Evolutionary conservation across 495 filamentous ascomycete species (phyloP), one percentile per base, ranked within the genome.

Genomic region (Pyrenula massariospora): DNA sequence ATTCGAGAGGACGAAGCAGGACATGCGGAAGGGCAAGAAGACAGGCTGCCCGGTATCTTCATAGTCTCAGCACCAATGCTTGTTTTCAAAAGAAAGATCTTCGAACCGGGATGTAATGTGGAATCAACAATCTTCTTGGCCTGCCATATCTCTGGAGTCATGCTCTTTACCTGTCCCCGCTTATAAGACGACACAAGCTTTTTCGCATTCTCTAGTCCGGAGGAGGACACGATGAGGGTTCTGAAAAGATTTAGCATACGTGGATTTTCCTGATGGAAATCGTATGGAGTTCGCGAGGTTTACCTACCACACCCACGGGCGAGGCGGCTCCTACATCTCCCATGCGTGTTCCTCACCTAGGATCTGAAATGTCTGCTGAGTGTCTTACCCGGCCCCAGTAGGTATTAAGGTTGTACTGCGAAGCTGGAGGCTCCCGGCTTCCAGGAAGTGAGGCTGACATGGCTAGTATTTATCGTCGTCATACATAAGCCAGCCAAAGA

Each of bases 101-200:
- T 15, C 5, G 56, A 81, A 89, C 88, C 89, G 50, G 93, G 93
- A 69, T 98, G 93, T 56, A 98, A 68, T 8, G 93, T 97, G 50
- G 94, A 91, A 70, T 98, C 93, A 22, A 96, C 84, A 57, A 96
- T 82, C 77, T 96, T 95, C 80, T 98, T 98, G 36, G 93, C 93
- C 58, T 76, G 77, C 93, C 93, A 98, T 62, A 97, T 69, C 61
- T 95, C 88, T 10, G 90, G 84, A 5, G 85, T 95, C 91, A 97
- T 95, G 2, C 66, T 59, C 55, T 78, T 77, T 55, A 88, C 74
- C 62, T 85, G 75, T 57, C 88, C 89, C 60, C 79, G 76, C 75
- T 96, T 97, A 73, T 96, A 98, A 19, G 77, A 73, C 10, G 85
- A 70, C 50, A 98, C 74, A 48, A 92, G 70, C 51, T 69, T 68